Conservation (phyloP, 441 rosid species). For the Gossypium gossypioides region DNA sequence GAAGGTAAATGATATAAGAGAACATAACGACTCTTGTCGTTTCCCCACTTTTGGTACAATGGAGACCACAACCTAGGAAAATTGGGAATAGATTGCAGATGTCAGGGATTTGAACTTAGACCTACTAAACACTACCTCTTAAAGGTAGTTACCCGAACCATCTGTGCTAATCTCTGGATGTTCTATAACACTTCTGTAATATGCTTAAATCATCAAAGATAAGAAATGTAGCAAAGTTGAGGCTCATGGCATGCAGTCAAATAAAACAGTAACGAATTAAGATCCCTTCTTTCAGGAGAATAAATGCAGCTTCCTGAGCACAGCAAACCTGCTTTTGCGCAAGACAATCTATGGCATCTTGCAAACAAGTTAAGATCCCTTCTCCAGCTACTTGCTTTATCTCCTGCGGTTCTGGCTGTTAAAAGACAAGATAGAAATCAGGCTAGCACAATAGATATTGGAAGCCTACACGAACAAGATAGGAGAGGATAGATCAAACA, state of each 20-base stretch:
- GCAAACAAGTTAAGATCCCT: conserved; percentile 83
- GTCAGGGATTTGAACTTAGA: neutral
- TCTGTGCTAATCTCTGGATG: neutral
- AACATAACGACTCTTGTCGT: neutral
- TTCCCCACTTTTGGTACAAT: neutral
- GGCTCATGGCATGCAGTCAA: neutral
- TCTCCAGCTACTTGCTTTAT: conserved; percentile 71
- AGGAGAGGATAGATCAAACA: neutral
- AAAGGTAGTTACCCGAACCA: neutral
- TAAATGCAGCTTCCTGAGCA: conserved; percentile 3
- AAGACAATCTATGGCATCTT: conserved; percentile 78
- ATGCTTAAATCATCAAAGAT: neutral
- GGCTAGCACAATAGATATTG: neutral
- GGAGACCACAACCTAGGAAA: neutral
- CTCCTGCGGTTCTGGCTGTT: conserved; percentile 82
- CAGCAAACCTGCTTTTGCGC: conserved; percentile 60
- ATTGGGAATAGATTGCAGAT: neutral
- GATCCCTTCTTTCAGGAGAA: neutral
- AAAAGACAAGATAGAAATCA: conserved; percentile 16
- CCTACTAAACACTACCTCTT: neutral
- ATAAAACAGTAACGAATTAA: neutral
- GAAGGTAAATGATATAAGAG: neutral
- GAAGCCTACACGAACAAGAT: neutral
- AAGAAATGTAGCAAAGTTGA: neutral
- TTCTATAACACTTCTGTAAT: neutral